Evolutionary conservation across 306 rosid species (phyloP).

Genomic region (Astragalus membranaceus): DNA sequence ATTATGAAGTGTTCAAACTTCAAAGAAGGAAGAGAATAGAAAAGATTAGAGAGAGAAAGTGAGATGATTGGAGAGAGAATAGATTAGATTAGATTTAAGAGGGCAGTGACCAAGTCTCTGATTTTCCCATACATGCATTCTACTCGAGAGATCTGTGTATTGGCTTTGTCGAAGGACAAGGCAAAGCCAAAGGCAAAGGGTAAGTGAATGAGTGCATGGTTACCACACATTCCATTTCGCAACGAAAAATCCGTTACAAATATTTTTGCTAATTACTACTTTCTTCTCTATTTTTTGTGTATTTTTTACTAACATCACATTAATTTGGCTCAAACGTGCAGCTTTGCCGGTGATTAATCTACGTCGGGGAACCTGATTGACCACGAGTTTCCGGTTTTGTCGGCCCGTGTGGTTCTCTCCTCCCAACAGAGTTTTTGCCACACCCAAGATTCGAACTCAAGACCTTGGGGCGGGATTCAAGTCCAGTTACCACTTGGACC

Average conservation of each 20-base stretch:
- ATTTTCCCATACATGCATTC: neutral
- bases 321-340: too few relatives aligned
- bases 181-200: neutral
- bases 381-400: too few relatives aligned
- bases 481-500: too few relatives aligned
- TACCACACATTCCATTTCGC: slow-evolving; percentile 40
- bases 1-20: neutral
- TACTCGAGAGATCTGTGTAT: neutral
- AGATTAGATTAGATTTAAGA: neutral
- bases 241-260: slow-evolving; percentile 29
- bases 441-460: too few relatives aligned
- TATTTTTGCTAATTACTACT: too few relatives aligned
- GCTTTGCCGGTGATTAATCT: too few relatives aligned
- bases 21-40: slow-evolving; percentile 8
- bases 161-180: slow-evolving; percentile 19
- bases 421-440: too few relatives aligned
- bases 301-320: too few relatives aligned
- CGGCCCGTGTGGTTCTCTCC: too few relatives aligned
- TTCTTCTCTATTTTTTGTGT: too few relatives aligned
- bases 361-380: too few relatives aligned
- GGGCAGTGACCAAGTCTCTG: slow-evolving; percentile 39
- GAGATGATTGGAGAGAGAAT: slow-evolving; percentile 12
- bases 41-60: slow-evolving; percentile 3
- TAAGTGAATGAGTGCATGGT: slow-evolving; percentile 9
- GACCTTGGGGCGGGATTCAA: too few relatives aligned